Evolutionary conservation across 1,284 basidiomycete genomes (phyloP), one percentile per base, ranked within the genome.

Genomic region (Melampsora medusae): DNA sequence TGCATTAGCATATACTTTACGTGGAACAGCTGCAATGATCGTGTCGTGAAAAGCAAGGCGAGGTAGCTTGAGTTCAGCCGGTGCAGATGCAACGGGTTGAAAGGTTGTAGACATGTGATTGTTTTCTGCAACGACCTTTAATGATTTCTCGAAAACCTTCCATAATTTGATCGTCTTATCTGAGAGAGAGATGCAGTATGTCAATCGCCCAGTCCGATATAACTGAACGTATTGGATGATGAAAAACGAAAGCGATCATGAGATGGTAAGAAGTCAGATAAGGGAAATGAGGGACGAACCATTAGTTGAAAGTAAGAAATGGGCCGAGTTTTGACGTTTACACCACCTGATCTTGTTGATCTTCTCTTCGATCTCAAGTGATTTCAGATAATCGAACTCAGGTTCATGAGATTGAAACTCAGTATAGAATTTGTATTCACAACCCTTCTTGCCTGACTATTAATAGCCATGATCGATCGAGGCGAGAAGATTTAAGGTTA

Each of bases 271-370:
- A 64, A 17, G 19, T 5, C 19, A 17, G 16, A 7, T 35, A 72
- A 49, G 46, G 16, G 67, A 60, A 42, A 42, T 38, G 42, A 62
- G 33, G 14, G 31, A 33, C 62, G 12, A 60, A 76, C 73, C 73
- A 82, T 99, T 99, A 60, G 97, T 99, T 77, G 94, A 97, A 77
- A 99, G 85, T 77, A 99, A 85, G 85, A 99, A 98, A 84, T 99
- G 97, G 64, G 97, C 94, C 42, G 92, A 88, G 82, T 99, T 99
- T 85, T 98, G 95, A 79, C 97, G 89, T 86, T 90, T 94, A 87
- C 95, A 98, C 97, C 97, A 99, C 84, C 95, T 93, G 88, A 99
- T 99, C 88, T 97, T 93, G 87, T 99, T 99, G 87, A 99, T 99
- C 90, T 99, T 99, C 87, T 99, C 97, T 85, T 99, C 97, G 84